Evolutionary conservation across 208 protist genomes (phyloP).

Genomic region (Porcisia deanei): DNA sequence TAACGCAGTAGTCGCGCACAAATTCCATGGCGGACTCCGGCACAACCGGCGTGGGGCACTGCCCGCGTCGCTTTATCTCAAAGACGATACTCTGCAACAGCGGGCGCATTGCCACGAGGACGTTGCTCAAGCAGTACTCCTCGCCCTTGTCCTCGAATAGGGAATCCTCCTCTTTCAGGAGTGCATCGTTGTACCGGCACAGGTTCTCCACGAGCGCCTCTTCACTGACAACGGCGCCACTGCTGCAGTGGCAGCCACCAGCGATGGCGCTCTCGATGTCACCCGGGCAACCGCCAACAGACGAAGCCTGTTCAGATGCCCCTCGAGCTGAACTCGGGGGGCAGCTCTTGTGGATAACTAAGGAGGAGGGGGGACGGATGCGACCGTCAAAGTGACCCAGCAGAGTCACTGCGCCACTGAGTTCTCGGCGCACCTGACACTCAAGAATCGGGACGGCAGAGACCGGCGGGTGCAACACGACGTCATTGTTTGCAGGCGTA

Average conservation of each 20-base stretch:
- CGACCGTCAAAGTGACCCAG: slow-evolving; percentile 44
- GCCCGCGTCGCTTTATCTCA: slow-evolving; percentile 25
- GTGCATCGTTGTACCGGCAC: slow-evolving; percentile 19
- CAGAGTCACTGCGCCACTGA: slow-evolving; percentile 51
- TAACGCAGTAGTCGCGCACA: slow-evolving; percentile 33
- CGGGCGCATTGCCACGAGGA: slow-evolving; percentile 26
- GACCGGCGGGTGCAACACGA: background rate
- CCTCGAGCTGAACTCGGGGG: slow-evolving; percentile 11
- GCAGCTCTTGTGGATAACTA: slow-evolving; percentile 18
- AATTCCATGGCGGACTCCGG: slow-evolving; percentile 23
- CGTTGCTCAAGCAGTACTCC: slow-evolving; percentile 34
- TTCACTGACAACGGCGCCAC: slow-evolving; percentile 7
- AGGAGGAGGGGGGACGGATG: slow-evolving; percentile 13
- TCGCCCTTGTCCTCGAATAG: slow-evolving; percentile 36
- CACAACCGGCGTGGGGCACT: slow-evolving; percentile 10
- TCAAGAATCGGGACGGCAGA: slow-evolving; percentile 22
- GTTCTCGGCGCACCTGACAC: slow-evolving; percentile 47
- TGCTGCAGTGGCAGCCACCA: background rate
- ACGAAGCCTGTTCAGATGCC: background rate
- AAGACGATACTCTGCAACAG: slow-evolving; percentile 35
- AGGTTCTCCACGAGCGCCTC: slow-evolving; percentile 16
- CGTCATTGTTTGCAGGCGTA: background rate
- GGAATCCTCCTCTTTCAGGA: slow-evolving; percentile 18
- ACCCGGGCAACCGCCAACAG: background rate
- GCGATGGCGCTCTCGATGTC: background rate